Evolutionary conservation across 2,329 filamentous ascomycete species (phyloP).

Genomic region (Xylariaceae sp.): DNA sequence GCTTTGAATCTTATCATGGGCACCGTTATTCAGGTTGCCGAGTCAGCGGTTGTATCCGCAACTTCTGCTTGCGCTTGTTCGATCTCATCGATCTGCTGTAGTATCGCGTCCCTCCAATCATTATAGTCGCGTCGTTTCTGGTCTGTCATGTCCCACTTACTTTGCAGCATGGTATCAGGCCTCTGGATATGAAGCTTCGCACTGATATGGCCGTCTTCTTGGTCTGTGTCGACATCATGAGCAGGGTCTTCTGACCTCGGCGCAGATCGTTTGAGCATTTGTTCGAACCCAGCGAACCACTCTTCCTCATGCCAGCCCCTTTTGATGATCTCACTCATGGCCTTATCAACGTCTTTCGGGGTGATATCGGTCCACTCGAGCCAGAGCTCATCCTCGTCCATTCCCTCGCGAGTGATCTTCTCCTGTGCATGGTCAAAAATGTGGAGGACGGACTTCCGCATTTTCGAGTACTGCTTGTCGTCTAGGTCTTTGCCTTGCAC

Average conservation of each 20-base stretch:
- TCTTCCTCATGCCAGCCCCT: constrained; percentile 54
- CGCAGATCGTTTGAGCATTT: constrained; percentile 41
- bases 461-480: constrained; percentile 41
- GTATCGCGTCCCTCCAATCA: constrained; percentile 58
- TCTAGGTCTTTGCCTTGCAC: constrained; percentile 37
- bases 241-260: constrained; percentile 25
- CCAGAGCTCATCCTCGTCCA: constrained; percentile 47
- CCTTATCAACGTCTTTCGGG: constrained; percentile 54
- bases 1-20: neutral
- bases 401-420: constrained; percentile 35
- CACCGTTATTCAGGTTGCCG: constrained; percentile 7
- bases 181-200: constrained; percentile 42
- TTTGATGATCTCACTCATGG: constrained; percentile 54
- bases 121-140: constrained; percentile 55
- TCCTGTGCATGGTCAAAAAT: constrained; percentile 39
- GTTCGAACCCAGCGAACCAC: constrained; percentile 58
- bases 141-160: constrained; percentile 63
- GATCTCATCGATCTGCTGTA: constrained; percentile 49
- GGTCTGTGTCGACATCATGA: constrained; percentile 33
- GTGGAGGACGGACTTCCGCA: constrained; percentile 43
- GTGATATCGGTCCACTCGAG: constrained; percentile 47
- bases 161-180: constrained; percentile 69
- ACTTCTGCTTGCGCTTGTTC: constrained; percentile 30
- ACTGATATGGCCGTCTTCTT: constrained; percentile 33
- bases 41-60: constrained; percentile 20